A percentile compares a stretch with the other conserved stretches of the same genome.
Evolutionary conservation across 345 rosid genomes (phyloP).

Genomic region (Eucalyptus polybractea): DNA sequence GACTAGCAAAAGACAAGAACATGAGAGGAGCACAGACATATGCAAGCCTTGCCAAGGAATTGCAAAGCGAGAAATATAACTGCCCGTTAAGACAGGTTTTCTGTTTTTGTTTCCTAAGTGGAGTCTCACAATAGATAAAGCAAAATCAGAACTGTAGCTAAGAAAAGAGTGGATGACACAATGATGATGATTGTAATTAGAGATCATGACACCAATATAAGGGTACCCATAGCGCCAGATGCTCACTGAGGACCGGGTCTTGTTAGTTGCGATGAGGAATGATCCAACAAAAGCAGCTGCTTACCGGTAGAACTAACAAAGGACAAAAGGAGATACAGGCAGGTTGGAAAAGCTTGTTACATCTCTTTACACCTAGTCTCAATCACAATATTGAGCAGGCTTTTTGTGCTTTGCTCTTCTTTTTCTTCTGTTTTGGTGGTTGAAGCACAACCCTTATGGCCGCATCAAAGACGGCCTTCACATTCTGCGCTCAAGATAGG

Average conservation of each 20-base stretch:
- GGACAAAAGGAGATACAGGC: background rate
- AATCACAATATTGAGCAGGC: constrained; percentile 63
- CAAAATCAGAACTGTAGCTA: background rate
- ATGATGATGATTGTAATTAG: background rate
- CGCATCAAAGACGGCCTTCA: constrained; percentile 77
- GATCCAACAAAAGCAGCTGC: background rate
- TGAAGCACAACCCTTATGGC: constrained; percentile 86
- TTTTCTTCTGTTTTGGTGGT: constrained; percentile 80
- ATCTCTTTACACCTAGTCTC: constrained; percentile 1
- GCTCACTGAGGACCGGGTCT: background rate
- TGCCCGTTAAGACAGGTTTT: background rate
- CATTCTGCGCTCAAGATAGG: constrained; percentile 33
- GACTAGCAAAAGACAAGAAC: background rate
- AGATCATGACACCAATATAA: background rate
- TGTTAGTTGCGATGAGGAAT: background rate
- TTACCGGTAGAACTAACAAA: background rate
- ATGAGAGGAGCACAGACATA: background rate
- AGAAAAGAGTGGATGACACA: background rate
- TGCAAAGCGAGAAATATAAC: background rate
- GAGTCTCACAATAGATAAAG: background rate
- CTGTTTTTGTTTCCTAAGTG: background rate
- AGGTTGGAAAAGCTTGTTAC: background rate
- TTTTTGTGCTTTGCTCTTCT: constrained; percentile 55
- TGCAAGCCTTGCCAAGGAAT: background rate
- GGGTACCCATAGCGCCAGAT: background rate